Evolutionary conservation across 2,329 filamentous ascomycete genomes (phyloP).

Genomic region (Orbilia brochopaga): DNA sequence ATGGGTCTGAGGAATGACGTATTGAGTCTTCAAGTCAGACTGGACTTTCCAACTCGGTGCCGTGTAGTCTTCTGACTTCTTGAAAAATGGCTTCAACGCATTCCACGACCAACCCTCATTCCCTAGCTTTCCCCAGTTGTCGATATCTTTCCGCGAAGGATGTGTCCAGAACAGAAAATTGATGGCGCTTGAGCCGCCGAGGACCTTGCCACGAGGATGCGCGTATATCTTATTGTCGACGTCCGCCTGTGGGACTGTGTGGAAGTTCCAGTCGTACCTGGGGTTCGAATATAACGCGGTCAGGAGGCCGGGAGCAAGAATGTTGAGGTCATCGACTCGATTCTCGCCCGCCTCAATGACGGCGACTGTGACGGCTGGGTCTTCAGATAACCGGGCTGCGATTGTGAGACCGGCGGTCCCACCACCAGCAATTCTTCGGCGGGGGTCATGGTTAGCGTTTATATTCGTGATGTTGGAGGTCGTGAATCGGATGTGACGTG

Average conservation of each 20-base stretch:
- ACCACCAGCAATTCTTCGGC: conserved; percentile 57
- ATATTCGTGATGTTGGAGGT: no score
- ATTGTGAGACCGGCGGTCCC: conserved; percentile 55
- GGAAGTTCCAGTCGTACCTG: conserved; percentile 60
- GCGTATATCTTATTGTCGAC: conserved; percentile 59
- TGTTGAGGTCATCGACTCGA: conserved; percentile 22
- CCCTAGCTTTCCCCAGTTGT: conserved; percentile 33
- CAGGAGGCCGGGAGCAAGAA: conserved; percentile 33
- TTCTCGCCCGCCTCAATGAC: conserved; percentile 43
- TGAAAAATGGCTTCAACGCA: conserved; percentile 61
- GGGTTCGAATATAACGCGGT: conserved; percentile 38
- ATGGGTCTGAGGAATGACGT: conserved; percentile 55
- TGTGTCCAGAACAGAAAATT: conserved; percentile 58
- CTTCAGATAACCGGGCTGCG: conserved; percentile 55
- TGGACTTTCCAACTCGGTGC: conserved; percentile 53
- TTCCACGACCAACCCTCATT: conserved; percentile 41
- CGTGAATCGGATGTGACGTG: no score
- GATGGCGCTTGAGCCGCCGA: conserved; percentile 62
- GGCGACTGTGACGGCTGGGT: conserved; percentile 53
- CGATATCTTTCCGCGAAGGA: conserved; percentile 43
- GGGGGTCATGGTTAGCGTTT: no score
- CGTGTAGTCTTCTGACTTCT: conserved; percentile 61
- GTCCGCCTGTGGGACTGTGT: conserved; percentile 58
- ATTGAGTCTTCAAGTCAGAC: conserved; percentile 53
- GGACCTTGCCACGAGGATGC: conserved; percentile 61